Percentiles rank a stretch among this genome's conserved stretches.
phyloP scores from a whole-genome alignment of 257 asterid species.

The Salvia rosmarinus region DNA sequence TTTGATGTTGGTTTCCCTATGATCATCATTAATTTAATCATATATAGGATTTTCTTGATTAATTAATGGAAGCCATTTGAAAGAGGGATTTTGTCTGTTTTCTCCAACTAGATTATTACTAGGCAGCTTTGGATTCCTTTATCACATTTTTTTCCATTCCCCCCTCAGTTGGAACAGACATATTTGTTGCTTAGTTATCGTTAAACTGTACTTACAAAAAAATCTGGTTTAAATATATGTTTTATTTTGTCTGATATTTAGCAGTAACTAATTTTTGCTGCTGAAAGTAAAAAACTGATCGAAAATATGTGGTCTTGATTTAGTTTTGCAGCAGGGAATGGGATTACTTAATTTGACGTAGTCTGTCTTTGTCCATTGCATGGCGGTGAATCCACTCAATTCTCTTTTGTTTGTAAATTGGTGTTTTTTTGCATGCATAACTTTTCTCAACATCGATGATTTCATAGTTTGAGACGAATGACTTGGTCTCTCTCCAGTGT shows the following conservation, averaged over 20 bases:
- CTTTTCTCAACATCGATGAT: constrained; percentile 45
- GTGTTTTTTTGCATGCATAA: constrained; percentile 42
- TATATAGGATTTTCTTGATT: constrained; percentile 16
- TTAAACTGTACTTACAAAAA: neutral
- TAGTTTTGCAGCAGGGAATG: neutral
- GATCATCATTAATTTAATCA: constrained; percentile 35
- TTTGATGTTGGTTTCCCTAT: constrained; percentile 41
- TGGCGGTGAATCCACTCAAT: constrained; percentile 32
- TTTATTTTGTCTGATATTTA: neutral
- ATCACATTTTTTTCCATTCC: constrained; percentile 17
- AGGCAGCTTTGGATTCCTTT: constrained; percentile 55
- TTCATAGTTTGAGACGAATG: constrained; percentile 42
- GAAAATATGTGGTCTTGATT: neutral
- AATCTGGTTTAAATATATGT: neutral
- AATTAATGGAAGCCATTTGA: constrained; percentile 26
- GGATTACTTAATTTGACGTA: neutral
- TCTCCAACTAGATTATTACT: constrained; percentile 38
- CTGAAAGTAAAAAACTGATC: neutral
- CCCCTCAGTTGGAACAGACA: constrained; percentile 8
- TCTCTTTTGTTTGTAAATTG: constrained; percentile 44
- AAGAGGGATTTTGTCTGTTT: constrained; percentile 48
- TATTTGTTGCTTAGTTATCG: constrained; percentile 32
- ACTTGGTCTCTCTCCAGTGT: constrained; percentile 39
- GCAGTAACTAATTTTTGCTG: neutral
- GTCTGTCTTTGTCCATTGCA: constrained; percentile 6